These are phyloP conservation scores for Circinella minor DNA, from an alignment of 371 early-diverging fungal species.

Conservation along the genomic window DNA sequence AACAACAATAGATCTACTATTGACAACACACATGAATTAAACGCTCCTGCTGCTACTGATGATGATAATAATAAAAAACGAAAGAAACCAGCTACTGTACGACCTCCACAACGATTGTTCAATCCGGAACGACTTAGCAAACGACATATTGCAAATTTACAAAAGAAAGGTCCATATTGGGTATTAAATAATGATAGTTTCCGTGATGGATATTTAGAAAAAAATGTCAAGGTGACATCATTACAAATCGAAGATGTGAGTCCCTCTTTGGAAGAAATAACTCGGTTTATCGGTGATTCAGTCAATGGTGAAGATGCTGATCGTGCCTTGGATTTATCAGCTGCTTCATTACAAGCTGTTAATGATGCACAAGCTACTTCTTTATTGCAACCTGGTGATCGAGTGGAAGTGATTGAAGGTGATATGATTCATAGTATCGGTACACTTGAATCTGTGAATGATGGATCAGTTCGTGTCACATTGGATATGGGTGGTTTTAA, in stretches of 20 bases:
- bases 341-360: conserved; percentile 50
- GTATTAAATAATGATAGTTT: conserved; percentile 83
- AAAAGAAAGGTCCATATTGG: conserved; percentile 69
- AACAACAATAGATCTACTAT: too few relatives aligned
- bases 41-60: too few relatives aligned
- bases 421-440: conserved; percentile 87
- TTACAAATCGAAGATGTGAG: conserved; percentile 81
- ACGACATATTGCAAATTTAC: conserved; percentile 48
- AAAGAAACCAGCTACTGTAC: conserved; percentile 43
- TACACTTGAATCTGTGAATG: conserved; percentile 71
- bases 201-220: conserved; percentile 90
- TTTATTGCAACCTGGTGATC: conserved; percentile 84
- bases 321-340: conserved; percentile 56
- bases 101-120: conserved; percentile 78
- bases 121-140: conserved; percentile 67
- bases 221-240: conserved; percentile 80
- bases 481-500: conserved; percentile 59
- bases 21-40: conserved; percentile 20
- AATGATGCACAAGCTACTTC: conserved; percentile 51
- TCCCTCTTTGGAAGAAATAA: conserved; percentile 94
- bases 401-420: conserved; percentile 89
- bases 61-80: conserved; percentile 51
- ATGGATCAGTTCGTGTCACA: conserved; percentile 66
- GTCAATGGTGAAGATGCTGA: conserved; percentile 58
- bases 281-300: conserved; percentile 75